These are phyloP conservation scores for Sarocladium strictum DNA, from an alignment of 2,329 filamentous ascomycete species.

Conservation along the genomic window DNA sequence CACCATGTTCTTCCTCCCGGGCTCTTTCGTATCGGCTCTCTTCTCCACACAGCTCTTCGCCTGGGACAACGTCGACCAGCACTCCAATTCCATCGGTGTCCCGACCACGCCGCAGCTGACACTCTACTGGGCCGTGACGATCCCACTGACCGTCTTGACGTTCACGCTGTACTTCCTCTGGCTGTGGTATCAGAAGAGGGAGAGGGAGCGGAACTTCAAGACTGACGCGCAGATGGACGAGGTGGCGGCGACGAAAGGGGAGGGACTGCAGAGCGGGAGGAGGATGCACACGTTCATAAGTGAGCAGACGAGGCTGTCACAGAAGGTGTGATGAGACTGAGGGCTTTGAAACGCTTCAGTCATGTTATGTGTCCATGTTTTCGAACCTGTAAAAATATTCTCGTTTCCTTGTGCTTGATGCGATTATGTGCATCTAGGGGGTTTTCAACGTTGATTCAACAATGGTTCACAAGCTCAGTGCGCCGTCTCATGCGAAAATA, in stretches of 20 bases:
- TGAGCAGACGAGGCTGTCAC: background rate
- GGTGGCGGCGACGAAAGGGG: background rate
- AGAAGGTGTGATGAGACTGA: background rate
- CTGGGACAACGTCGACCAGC: slow-evolving; percentile 21
- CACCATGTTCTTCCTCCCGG: slow-evolving; percentile 37
- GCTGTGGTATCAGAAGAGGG: slow-evolving; percentile 24
- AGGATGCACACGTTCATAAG: slow-evolving; percentile 8
- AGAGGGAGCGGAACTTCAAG: slow-evolving; percentile 13
- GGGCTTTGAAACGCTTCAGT: too few species aligned
- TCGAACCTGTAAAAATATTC: too few species aligned
- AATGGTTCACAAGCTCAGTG: too few species aligned
- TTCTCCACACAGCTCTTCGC: slow-evolving; percentile 31
- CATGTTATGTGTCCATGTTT: too few species aligned
- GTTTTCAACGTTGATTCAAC: too few species aligned
- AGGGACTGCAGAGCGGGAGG: background rate
- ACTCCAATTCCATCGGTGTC: slow-evolving; percentile 21
- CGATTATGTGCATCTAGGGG: too few species aligned
- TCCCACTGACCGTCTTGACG: slow-evolving; percentile 29
- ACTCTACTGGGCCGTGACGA: slow-evolving; percentile 34
- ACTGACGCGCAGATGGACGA: slow-evolving; percentile 4
- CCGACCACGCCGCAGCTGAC: slow-evolving; percentile 27
- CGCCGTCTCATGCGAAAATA: too few species aligned
- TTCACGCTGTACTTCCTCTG: slow-evolving; percentile 29
- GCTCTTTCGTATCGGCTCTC: slow-evolving; percentile 35
- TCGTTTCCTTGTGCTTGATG: too few species aligned